These are phyloP conservation scores for Xylaria hypoxylon DNA, from an alignment of 2,329 filamentous ascomycete species.

Conservation along the genomic window DNA sequence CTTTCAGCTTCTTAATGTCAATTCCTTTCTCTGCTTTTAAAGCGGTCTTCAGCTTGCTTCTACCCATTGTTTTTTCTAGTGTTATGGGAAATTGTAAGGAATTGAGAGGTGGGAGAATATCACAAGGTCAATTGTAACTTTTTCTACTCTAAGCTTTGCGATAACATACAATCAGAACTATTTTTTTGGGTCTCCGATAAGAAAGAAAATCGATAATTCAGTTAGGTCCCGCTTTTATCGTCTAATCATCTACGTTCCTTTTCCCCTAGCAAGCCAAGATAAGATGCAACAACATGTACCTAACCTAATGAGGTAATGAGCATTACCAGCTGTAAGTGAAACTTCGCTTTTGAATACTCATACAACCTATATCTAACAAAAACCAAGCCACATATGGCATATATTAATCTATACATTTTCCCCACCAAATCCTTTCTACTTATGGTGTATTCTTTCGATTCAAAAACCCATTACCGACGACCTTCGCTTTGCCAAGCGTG, in stretches of 20 bases:
- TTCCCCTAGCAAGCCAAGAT: conserved; percentile 14
- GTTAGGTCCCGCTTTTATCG: conserved; percentile 15
- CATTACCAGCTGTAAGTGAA: too few species aligned
- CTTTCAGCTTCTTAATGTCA: conserved; percentile 48
- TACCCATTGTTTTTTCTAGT: conserved; percentile 43
- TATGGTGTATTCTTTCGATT: conserved; percentile 39
- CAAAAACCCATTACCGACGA: conserved; percentile 46
- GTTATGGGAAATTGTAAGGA: conserved; percentile 28
- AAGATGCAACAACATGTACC: neutral
- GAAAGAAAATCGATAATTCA: conserved; percentile 22
- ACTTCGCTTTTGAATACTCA: too few species aligned
- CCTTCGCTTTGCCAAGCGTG: conserved; percentile 47
- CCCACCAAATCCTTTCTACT: neutral
- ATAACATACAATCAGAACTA: conserved; percentile 24
- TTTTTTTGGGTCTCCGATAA: conserved; percentile 36
- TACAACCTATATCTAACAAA: neutral
- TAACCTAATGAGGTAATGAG: too few species aligned
- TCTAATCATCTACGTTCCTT: conserved; percentile 22
- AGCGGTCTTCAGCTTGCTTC: conserved; percentile 48
- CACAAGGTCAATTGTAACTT: conserved; percentile 22
- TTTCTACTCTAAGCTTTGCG: conserved; percentile 34
- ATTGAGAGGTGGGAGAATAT: conserved; percentile 13
- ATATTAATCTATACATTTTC: conserved; percentile 1
- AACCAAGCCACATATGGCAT: neutral
- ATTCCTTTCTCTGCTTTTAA: conserved; percentile 48